Conservation (phyloP, 768 basidiomycete species). For the Boletus tomentosulus region DNA sequence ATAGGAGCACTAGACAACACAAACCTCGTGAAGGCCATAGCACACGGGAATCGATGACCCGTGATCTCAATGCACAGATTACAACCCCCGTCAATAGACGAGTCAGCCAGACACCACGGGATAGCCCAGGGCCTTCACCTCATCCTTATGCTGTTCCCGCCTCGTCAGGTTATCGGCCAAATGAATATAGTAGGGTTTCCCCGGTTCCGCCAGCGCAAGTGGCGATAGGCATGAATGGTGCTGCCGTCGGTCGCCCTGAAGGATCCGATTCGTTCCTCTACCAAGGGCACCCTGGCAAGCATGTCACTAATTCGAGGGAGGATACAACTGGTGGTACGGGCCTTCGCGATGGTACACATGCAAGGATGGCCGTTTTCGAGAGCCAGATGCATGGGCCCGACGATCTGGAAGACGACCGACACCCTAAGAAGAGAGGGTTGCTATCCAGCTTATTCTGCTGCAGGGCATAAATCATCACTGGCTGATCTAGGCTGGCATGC, state of each 20-base stretch:
- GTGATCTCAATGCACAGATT: slow-evolving; percentile 57
- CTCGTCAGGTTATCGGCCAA: slow-evolving; percentile 51
- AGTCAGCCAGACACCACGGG: slow-evolving; percentile 59
- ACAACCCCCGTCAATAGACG: slow-evolving; percentile 64
- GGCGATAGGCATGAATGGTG: slow-evolving; percentile 36
- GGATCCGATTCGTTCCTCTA: slow-evolving; percentile 70
- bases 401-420: slow-evolving; percentile 62
- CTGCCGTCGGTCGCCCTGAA: slow-evolving; percentile 43
- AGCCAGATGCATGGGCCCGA: slow-evolving; percentile 59
- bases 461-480: slow-evolving; percentile 43
- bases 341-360: slow-evolving; percentile 32
- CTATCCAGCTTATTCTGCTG: slow-evolving; percentile 69
- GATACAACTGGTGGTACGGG: slow-evolving; percentile 43
- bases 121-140: slow-evolving; percentile 44
- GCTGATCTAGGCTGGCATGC: slow-evolving; percentile 24
- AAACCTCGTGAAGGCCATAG: slow-evolving; percentile 44
- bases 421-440: slow-evolving; percentile 56
- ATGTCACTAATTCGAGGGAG: slow-evolving; percentile 48
- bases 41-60: slow-evolving; percentile 44
- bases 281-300: slow-evolving; percentile 46
- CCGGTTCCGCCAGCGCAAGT: slow-evolving; percentile 36
- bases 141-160: slow-evolving; percentile 75
- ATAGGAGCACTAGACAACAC: slow-evolving; percentile 53
- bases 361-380: slow-evolving; percentile 64
- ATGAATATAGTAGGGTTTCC: slow-evolving; percentile 56